phyloP scores from a whole-genome alignment of 2,329 filamentous ascomycete genomes.

The Amesomyces nigricolor region DNA sequence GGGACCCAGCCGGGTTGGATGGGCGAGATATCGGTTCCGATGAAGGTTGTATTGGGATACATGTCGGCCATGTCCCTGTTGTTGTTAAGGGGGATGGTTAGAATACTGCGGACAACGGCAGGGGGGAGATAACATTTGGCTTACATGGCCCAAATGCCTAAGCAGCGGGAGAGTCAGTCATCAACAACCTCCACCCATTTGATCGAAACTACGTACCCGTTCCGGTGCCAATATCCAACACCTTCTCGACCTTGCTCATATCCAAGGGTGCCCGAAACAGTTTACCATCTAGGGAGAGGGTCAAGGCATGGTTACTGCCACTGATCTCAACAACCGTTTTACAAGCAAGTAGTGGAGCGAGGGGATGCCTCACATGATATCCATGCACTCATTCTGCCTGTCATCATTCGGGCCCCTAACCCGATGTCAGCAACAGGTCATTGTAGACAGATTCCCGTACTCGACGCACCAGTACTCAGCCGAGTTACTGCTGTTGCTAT shows the following conservation, averaged over 20 bases:
- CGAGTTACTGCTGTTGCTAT: conserved; percentile 24
- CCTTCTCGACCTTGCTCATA: not conserved
- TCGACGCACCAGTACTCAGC: conserved; percentile 26
- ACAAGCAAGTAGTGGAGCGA: not conserved
- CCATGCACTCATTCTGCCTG: conserved; percentile 21
- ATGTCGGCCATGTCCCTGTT: conserved; percentile 27
- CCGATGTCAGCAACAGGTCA: not conserved
- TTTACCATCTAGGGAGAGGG: conserved; percentile 8
- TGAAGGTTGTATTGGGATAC: conserved; percentile 14
- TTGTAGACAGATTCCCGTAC: not conserved
- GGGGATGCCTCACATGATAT: conserved; percentile 15
- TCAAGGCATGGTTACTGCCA: conserved; percentile 18
- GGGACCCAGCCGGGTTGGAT: conserved; percentile 55
- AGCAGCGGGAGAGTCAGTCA: too few species aligned
- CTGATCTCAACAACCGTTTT: not conserved
- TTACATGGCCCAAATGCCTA: conserved; percentile 21
- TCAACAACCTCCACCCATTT: not conserved
- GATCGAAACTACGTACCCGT: conserved; percentile 8
- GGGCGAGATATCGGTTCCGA: conserved; percentile 49
- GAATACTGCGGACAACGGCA: too few species aligned
- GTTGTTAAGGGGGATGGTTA: not conserved
- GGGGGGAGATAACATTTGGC: not conserved
- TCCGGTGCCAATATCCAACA: conserved; percentile 19
- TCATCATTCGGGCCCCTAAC: conserved; percentile 19
- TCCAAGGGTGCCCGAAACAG: conserved; percentile 11